A percentile compares a stretch with the other conserved stretches of the same genome.
Conservation (phyloP, 1,284 basidiomycete species). For the Apiotrichum sp. region DNA sequence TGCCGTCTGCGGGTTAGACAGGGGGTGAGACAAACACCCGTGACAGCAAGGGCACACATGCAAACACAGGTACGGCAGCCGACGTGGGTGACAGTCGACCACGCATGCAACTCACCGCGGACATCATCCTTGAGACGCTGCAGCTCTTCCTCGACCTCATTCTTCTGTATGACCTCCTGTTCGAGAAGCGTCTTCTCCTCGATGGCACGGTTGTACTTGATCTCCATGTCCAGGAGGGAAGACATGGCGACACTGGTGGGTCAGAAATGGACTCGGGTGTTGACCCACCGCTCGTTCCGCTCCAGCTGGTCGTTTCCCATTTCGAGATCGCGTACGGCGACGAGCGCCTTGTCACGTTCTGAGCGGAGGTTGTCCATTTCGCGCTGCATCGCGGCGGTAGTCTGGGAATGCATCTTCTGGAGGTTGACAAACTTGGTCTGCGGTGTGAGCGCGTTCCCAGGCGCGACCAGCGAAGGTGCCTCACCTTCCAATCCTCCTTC, state of each 20-base stretch:
- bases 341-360: slow-evolving; percentile 69
- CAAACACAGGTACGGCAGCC: too few relatives aligned
- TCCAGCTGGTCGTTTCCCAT: slow-evolving; percentile 96
- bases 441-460: neutral
- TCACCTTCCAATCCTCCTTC: slow-evolving; percentile 87
- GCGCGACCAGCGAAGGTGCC: neutral
- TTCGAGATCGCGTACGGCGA: slow-evolving; percentile 80
- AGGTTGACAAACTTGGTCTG: slow-evolving; percentile 81
- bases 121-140: slow-evolving; percentile 91
- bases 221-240: slow-evolving; percentile 83
- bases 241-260: slow-evolving; percentile 66
- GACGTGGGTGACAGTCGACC: too few relatives aligned
- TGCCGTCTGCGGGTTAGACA: slow-evolving; percentile 49
- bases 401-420: slow-evolving; percentile 83
- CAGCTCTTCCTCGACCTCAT: slow-evolving; percentile 80
- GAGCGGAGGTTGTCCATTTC: slow-evolving; percentile 75
- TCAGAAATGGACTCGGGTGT: too few relatives aligned
- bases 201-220: slow-evolving; percentile 79
- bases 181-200: slow-evolving; percentile 97
- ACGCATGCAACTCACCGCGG: slow-evolving; percentile 57
- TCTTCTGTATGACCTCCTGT: slow-evolving; percentile 90
- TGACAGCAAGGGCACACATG: too few relatives aligned
- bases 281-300: slow-evolving; percentile 63
- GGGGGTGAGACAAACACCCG: too few relatives aligned
- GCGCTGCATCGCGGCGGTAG: slow-evolving; percentile 55